Evolutionary conservation across 257 asterid genomes (phyloP).

Genomic region (Misopates orontium): DNA sequence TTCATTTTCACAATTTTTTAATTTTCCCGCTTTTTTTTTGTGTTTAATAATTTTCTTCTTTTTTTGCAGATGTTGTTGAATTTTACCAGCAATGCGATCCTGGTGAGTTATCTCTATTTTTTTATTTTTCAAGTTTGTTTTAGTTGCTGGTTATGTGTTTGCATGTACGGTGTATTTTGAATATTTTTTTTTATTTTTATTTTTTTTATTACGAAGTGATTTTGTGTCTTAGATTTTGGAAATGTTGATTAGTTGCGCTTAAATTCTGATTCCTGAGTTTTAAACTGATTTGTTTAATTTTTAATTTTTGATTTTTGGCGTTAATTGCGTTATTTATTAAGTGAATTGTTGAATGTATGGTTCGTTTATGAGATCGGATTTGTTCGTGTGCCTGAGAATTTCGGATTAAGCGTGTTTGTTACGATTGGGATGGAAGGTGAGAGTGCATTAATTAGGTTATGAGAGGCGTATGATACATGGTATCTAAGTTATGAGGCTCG

Average conservation of each 20-base stretch:
- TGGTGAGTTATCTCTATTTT: constrained; percentile 30
- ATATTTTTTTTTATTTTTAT: too few relatives aligned
- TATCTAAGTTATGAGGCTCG: too few relatives aligned
- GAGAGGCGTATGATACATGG: too few relatives aligned
- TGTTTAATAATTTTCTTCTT: neutral
- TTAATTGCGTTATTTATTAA: neutral
- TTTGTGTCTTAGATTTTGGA: constrained; percentile 1
- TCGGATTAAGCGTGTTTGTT: constrained; percentile 22
- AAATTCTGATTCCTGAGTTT: too few relatives aligned
- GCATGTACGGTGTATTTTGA: too few relatives aligned
- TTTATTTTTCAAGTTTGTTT: too few relatives aligned
- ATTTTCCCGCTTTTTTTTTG: neutral
- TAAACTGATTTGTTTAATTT: too few relatives aligned
- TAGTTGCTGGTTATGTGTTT: neutral
- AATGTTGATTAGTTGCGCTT: neutral
- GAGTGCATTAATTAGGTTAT: too few relatives aligned
- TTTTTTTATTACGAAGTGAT: too few relatives aligned
- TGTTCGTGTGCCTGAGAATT: neutral
- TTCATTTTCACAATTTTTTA: neutral
- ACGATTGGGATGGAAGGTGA: constrained; percentile 12
- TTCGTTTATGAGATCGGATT: neutral
- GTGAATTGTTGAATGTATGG: neutral
- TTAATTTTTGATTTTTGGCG: neutral
- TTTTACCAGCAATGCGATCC: constrained; percentile 62
- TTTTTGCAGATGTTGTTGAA: constrained; percentile 56